Conservation (phyloP, 2,329 filamentous ascomycete species). For the Simplicillium sp. region DNA sequence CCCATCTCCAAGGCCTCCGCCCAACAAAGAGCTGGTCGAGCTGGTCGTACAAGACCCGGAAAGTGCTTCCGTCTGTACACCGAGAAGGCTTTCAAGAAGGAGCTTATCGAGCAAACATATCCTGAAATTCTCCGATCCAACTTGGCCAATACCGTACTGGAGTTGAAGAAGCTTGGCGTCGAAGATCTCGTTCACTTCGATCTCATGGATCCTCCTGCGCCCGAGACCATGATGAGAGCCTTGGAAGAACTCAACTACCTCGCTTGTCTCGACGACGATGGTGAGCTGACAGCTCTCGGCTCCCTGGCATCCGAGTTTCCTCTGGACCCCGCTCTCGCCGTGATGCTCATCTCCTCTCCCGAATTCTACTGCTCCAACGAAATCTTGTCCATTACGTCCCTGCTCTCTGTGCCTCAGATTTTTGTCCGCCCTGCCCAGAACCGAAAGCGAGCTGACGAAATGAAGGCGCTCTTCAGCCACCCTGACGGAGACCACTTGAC, state of each 20-base stretch:
- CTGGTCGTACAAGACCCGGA: slow-evolving; percentile 93
- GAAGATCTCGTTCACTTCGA: slow-evolving; percentile 97
- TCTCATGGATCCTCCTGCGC: slow-evolving; percentile 94
- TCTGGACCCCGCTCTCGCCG: slow-evolving; percentile 83
- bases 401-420: slow-evolving; percentile 89
- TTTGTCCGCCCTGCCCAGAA: slow-evolving; percentile 81
- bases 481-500: slow-evolving; percentile 92
- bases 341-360: slow-evolving; percentile 95
- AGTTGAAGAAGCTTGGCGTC: slow-evolving; percentile 94
- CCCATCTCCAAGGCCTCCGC: slow-evolving; percentile 97
- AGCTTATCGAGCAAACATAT: slow-evolving; percentile 94
- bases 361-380: slow-evolving; percentile 99
- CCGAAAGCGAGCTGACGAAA: slow-evolving; percentile 88
- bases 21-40: slow-evolving; percentile 95
- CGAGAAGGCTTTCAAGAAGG: slow-evolving; percentile 91
- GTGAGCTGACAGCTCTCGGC: slow-evolving; percentile 79
- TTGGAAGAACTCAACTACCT: slow-evolving; percentile 97
- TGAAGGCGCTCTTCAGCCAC: slow-evolving; percentile 91
- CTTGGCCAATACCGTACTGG: slow-evolving; percentile 85
- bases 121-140: slow-evolving; percentile 94
- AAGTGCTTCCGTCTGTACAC: slow-evolving; percentile 98
- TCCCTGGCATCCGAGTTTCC: slow-evolving; percentile 89
- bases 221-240: slow-evolving; percentile 96
- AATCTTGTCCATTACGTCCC: slow-evolving; percentile 86
- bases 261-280: slow-evolving; percentile 91